Evolutionary conservation across 257 asterid species (phyloP), one percentile per base, ranked within the genome.

Genomic region (Coffea canephora): DNA sequence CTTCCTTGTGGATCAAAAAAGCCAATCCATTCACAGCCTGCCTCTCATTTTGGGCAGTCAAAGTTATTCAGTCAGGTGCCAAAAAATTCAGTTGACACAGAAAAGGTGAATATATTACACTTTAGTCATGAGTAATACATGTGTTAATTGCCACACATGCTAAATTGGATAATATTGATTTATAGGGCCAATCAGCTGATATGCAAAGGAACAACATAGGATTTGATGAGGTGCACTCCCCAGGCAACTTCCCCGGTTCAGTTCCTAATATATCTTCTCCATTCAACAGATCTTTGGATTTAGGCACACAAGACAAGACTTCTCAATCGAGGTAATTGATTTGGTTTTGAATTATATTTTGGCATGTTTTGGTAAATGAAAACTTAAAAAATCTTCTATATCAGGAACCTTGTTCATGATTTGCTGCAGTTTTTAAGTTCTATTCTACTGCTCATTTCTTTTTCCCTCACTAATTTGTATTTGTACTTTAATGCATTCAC

Each of bases 171-270:
- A n/a, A 50, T 69, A 49, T 39, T 76, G 79, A 18, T 68, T 79
- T 85, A 83, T 89, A 92, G 97, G 89, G 85, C 78, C 93, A 87
- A 78, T 77, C 88, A 71, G 66, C 85, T 77, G 91, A 87, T 82
- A 83, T 81, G 82, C 91, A 77, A 77, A 83, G 86, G 84, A 90
- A 86, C 68, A 78, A 74, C 64, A 87, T 84, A 77, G 90, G 81
- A 75, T 68, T 75, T 71, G 84, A 79, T 36, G 87, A 85, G 77
- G 91, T 84, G 67, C 83, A 83, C 76, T 79, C 91, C 27, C 85
- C 72, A 73, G 88, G 84, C 77, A 80, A 73, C 81, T 76, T 84
- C 74, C 71, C 88, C 85, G 89, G 87, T 83, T 71, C 82, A 74
- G 81, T 76, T 31, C 87, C 90, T 54, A 77, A 82, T 46, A 62